Base-by-base conservation (phyloP, 2,329 filamentous ascomycete genomes). In the Diaporthe velutina region DNA sequence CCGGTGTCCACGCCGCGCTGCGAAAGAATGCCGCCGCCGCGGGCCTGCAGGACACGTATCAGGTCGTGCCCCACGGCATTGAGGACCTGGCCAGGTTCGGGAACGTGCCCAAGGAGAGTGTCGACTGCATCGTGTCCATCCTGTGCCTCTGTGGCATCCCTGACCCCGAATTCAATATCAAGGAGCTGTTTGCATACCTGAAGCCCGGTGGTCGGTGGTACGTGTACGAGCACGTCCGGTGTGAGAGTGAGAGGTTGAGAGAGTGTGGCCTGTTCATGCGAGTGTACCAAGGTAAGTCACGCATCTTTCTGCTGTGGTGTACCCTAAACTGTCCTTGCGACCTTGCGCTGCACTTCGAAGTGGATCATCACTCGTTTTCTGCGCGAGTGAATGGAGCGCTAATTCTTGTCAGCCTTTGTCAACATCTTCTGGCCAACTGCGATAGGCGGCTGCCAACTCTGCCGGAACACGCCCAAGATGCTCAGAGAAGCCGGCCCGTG, bases 111-210 rank as follows among this genome's bases (percentile, higher is more conserved):
- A 84, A 84, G 54, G 90, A 84, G 28, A 89, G 85, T 67, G 85
- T 91, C 25, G 90, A 91, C 78, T 89, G 88, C 80, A 88, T 93
- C 73, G 89, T 93, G 61, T 88, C 89, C 3, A 83, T 93, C 35
- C 83, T 92, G 71, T 92, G 90, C 72, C 84, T 93, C 42, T 93
- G 91, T 84, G 90, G 89, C 77, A 91, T 93, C 68, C 91, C 91
- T 0, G 87, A 90, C 4, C 90, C 90, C 4, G 83, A 89, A 78
- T 82, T 83, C 77, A 90, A 92, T 75, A 86, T 91, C 75, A 82
- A 81, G 73, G 86, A 88, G 76, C 81, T 93, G 40, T 92, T 92
- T 80, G 82, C 84, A 42, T 87, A 88, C 70, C 84, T 93, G 75
- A 92, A 90, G 82, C 88, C 89, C 7, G 91, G 91, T 7, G 91